These are phyloP conservation scores for Fusarium oligoseptatum DNA, from an alignment of 2,329 filamentous ascomycete species.

Conservation along the genomic window DNA sequence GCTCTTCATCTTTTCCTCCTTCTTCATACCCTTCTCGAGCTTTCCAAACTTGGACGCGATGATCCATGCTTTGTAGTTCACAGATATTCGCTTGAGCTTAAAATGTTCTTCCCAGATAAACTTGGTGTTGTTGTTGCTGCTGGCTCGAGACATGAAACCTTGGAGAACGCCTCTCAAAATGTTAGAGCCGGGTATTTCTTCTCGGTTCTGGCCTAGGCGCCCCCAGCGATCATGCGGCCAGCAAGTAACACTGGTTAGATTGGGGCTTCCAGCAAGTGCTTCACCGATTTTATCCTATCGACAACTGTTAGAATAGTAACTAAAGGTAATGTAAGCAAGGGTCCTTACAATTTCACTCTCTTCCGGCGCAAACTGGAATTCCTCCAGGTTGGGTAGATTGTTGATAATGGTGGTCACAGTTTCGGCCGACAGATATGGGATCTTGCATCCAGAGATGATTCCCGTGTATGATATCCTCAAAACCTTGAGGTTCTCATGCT, in stretches of 20 bases:
- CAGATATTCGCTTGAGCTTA: constrained; percentile 8
- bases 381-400: constrained; percentile 14
- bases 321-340: background rate
- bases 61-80: constrained; percentile 6
- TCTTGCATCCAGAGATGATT: background rate
- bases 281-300: constrained; percentile 21
- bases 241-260: constrained; percentile 21
- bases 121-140: too few relatives aligned
- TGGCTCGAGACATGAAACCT: background rate
- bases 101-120: constrained; percentile 35
- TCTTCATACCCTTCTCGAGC: constrained; percentile 11
- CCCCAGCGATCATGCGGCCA: constrained; percentile 1
- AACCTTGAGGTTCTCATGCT: constrained; percentile 24
- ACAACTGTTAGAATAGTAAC: background rate
- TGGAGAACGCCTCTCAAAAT: constrained; percentile 6
- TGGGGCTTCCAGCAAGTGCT: constrained; percentile 11
- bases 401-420: constrained; percentile 23
- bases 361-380: constrained; percentile 24
- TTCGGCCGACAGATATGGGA: constrained; percentile 23
- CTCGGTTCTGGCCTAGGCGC: background rate
- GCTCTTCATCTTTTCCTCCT: constrained; percentile 10
- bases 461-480: constrained; percentile 15
- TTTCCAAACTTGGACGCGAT: constrained; percentile 22
- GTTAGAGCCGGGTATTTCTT: background rate
- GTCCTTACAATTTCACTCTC: constrained; percentile 16